Base-by-base conservation (phyloP, 2,329 filamentous ascomycete species). In the Colletotrichum godetiae region DNA sequence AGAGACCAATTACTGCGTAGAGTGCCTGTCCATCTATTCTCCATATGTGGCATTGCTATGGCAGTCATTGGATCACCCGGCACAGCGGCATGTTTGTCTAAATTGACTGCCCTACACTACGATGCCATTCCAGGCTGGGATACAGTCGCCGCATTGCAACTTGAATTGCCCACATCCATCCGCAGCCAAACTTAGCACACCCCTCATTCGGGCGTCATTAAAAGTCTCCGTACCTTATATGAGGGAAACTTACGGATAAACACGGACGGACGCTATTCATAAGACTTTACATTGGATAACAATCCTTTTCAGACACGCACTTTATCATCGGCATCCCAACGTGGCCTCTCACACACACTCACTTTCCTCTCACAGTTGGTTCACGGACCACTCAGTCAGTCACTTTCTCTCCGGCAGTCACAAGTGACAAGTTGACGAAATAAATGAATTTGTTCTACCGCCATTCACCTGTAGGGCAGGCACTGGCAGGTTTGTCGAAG, bases 81-180 rank as follows among this genome's bases (percentile, higher is more conserved):
- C 69, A 68, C 13, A 52, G 24, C 69, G 67, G 66, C 70, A 73
- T 69, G 66, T 73, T 65, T 60, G 66, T 73, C 53, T 55, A 69
- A 59, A 65, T 73, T 73, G 66, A 49, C 70, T 73, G 22, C 66
- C 70, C 66, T 73, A 69, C 70, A 56, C 68, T 60, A 63, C 53
- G 57, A 31, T 11, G n/a, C 8, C 52, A 27, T 37, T 49, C 19
- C 46, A 22, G 27, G 19, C 37, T 19, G 15, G 37, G 15, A 42
- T 53, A 61, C 49, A 13, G 5, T 27, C 53, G 19, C 53, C 53
- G 61, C 60, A 70, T 60, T 60, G 35, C 33, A 63, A 46, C 46
- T 52, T 24, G 65, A 60, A 67, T 42, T 60, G 22, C 42, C 42
- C 24, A 52, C 62, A 56, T 56, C 5, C 52, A 52, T 35, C 37